Evolutionary conservation across 2,329 filamentous ascomycete species (phyloP).

Genomic region (Myotisia sp.): DNA sequence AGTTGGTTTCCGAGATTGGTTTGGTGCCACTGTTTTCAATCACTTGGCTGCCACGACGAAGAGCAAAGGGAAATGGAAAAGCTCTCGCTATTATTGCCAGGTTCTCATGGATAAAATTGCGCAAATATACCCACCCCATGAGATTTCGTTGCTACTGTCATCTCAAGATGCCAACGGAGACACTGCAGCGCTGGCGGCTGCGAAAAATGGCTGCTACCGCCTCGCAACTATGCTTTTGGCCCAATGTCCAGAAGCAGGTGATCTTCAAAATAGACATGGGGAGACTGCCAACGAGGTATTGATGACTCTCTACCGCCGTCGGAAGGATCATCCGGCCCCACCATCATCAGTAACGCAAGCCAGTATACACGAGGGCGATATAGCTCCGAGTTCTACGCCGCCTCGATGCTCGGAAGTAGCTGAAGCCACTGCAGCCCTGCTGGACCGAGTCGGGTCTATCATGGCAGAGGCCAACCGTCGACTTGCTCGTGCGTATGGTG

Average conservation of each 20-base stretch:
- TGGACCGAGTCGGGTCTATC: constrained; percentile 53
- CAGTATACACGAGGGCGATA: constrained; percentile 23
- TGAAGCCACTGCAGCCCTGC: constrained; percentile 54
- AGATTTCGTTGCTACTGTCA: constrained; percentile 67
- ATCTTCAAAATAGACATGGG: constrained; percentile 68
- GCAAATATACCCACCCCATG: constrained; percentile 59
- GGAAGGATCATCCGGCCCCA: constrained; percentile 51
- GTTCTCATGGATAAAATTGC: constrained; percentile 75
- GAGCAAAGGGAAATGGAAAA: constrained; percentile 72
- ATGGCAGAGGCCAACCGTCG: constrained; percentile 60
- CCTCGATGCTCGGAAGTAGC: constrained; percentile 15
- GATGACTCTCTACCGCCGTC: constrained; percentile 52
- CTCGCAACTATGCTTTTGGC: constrained; percentile 51
- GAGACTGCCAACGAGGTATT: constrained; percentile 77
- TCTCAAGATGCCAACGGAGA: constrained; percentile 76
- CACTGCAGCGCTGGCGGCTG: constrained; percentile 76
- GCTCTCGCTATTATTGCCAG: constrained; percentile 86
- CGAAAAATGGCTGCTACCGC: constrained; percentile 74
- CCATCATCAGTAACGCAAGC: constrained; percentile 50
- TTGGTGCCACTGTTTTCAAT: constrained; percentile 79
- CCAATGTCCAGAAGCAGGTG: constrained; percentile 61
- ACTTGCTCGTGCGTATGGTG: constrained; percentile 44
- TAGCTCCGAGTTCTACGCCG: constrained; percentile 18
- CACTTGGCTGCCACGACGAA: constrained; percentile 82
- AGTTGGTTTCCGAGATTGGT: constrained; percentile 62